Evolutionary conservation across 2,329 filamentous ascomycete genomes (phyloP).

Genomic region (Ceratocystis lukuohia): DNA sequence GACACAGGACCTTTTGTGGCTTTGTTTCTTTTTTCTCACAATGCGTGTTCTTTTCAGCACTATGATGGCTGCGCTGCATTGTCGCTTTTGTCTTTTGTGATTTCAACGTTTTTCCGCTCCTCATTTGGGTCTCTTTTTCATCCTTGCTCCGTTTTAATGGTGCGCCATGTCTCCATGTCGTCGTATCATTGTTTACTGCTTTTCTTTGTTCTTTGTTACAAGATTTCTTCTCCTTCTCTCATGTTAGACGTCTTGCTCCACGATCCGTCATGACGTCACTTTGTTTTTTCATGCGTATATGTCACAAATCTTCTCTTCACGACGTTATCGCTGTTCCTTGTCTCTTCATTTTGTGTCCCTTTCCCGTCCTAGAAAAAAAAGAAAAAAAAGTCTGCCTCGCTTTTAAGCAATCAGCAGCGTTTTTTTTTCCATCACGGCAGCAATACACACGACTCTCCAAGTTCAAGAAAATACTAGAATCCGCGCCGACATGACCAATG

Average conservation of each 20-base stretch:
- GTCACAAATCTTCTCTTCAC: conserved; percentile 1
- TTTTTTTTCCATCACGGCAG: not conserved
- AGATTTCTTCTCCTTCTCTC: conserved; percentile 11
- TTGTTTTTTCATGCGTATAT: not conserved
- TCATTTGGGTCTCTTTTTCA: not conserved
- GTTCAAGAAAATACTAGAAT: not conserved
- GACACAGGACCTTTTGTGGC: not conserved
- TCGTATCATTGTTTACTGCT: not conserved
- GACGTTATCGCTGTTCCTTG: not conserved
- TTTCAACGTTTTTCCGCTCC: not conserved
- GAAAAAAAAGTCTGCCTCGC: not conserved
- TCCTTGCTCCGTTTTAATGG: conserved; percentile 1
- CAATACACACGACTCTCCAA: not conserved
- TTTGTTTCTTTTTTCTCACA: not conserved
- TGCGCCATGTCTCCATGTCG: not conserved
- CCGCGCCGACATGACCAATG: not conserved
- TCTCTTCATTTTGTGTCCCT: not conserved
- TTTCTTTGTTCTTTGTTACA: not conserved
- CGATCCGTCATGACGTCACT: conserved; percentile 17
- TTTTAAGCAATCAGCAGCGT: conserved; percentile 3
- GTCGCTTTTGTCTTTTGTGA: conserved; percentile 1
- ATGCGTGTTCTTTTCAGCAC: not conserved
- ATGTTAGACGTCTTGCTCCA: conserved; percentile 17
- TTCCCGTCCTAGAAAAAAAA: not conserved
- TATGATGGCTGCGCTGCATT: conserved; percentile 5